A percentile compares a stretch with the other conserved stretches of the same genome.
Evolutionary conservation across 352 stramenopile genomes (phyloP).

Genomic region (Phytopythium ostracodes): DNA sequence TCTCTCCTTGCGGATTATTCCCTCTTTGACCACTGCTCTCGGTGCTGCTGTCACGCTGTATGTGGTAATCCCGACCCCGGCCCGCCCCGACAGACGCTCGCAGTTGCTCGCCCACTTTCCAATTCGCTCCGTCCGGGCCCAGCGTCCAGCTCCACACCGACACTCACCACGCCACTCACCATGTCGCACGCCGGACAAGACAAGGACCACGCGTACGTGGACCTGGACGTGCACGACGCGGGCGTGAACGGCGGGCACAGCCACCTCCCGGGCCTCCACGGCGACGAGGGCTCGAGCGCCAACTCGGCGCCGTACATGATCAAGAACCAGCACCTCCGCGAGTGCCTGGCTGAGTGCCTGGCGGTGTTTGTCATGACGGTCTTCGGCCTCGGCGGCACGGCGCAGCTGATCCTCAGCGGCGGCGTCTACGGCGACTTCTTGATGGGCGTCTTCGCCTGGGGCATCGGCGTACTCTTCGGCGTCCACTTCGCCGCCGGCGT

Average conservation of each 20-base stretch:
- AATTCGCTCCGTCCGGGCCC: background rate
- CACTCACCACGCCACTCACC: background rate
- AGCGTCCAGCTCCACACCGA: background rate
- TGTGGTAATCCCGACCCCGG: background rate
- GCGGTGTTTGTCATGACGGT: slow-evolving; percentile 38
- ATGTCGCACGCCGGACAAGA: slow-evolving; percentile 15
- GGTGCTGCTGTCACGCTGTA: background rate
- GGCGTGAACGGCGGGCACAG: slow-evolving; percentile 12
- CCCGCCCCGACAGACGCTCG: background rate
- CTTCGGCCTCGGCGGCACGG: slow-evolving; percentile 30
- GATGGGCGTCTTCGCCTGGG: slow-evolving; percentile 38
- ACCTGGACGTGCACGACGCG: slow-evolving; percentile 23
- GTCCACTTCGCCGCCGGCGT: slow-evolving; percentile 40
- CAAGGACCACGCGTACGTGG: slow-evolving; percentile 32
- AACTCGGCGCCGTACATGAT: slow-evolving; percentile 25
- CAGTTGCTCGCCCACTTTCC: background rate
- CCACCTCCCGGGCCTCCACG: background rate
- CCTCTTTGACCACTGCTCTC: background rate
- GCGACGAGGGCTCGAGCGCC: slow-evolving; percentile 8
- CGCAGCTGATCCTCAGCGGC: slow-evolving; percentile 27
- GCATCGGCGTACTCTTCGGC: slow-evolving; percentile 41
- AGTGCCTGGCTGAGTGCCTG: slow-evolving; percentile 33
- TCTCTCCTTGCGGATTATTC: background rate
- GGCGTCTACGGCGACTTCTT: slow-evolving; percentile 27
- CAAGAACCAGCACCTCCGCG: slow-evolving; percentile 28